These are phyloP conservation scores for Vigna trinervia DNA, from an alignment of 306 rosid species.

Conservation along the genomic window DNA sequence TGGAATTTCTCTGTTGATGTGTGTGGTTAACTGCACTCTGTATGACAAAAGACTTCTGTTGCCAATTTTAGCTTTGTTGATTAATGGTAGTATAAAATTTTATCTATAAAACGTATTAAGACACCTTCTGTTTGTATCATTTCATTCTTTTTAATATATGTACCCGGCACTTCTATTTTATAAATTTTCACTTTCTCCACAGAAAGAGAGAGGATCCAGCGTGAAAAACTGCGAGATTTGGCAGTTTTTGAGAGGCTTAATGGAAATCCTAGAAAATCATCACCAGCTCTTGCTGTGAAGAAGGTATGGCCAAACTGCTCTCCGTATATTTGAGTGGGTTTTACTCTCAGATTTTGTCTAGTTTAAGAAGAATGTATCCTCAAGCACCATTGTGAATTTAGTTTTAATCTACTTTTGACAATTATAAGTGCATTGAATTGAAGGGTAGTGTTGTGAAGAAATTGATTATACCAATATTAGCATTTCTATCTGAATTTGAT, in stretches of 20 bases:
- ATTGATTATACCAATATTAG: constrained; percentile 36
- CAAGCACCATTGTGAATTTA: constrained; percentile 30
- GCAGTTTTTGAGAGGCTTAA: constrained; percentile 88
- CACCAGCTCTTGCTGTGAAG: constrained; percentile 79
- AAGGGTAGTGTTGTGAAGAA: constrained; percentile 3
- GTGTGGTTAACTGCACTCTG: too few relatives aligned
- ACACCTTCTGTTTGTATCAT: not conserved
- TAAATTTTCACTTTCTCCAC: constrained; percentile 27
- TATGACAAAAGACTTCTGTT: too few relatives aligned
- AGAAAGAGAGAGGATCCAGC: constrained; percentile 85
- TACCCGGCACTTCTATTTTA: constrained; percentile 28
- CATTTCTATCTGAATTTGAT: not conserved
- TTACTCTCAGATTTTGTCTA: not conserved
- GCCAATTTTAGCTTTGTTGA: too few relatives aligned
- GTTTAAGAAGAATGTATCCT: constrained; percentile 31
- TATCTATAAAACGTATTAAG: not conserved
- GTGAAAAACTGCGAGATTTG: constrained; percentile 82
- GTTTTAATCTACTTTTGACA: constrained; percentile 26
- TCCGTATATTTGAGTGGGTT: not conserved
- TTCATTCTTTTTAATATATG: constrained; percentile 14
- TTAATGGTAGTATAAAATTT: too few relatives aligned
- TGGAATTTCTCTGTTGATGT: too few relatives aligned
- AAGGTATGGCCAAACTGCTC: constrained; percentile 58
- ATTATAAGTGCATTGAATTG: constrained; percentile 19
- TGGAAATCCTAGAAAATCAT: constrained; percentile 71